Conservation (phyloP, 2,329 filamentous ascomycete genomes). For the Mycosphaerelloides madeirae region DNA sequence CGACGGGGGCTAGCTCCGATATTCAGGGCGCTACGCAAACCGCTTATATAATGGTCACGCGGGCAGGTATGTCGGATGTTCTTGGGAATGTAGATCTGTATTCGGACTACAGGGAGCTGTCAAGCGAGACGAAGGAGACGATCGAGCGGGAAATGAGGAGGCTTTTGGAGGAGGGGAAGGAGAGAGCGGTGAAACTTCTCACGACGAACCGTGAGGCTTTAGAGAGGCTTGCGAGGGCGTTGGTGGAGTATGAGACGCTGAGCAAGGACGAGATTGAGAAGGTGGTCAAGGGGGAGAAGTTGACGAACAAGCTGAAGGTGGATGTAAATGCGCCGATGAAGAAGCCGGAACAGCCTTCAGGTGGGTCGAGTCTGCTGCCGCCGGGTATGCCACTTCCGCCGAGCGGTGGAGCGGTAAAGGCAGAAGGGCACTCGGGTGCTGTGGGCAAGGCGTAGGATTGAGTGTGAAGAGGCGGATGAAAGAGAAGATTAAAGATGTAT, state of each 20-base stretch:
- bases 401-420: too few relatives aligned
- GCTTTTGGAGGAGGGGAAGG: slow-evolving; percentile 74
- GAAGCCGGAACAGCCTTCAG: slow-evolving; percentile 51
- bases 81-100: slow-evolving; percentile 87
- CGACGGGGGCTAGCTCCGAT: slow-evolving; percentile 80
- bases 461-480: too few relatives aligned
- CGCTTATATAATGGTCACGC: slow-evolving; percentile 83
- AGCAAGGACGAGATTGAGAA: slow-evolving; percentile 84
- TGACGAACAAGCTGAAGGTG: slow-evolving; percentile 62
- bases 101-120: slow-evolving; percentile 74
- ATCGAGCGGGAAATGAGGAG: slow-evolving; percentile 87
- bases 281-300: slow-evolving; percentile 79
- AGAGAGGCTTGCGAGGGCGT: slow-evolving; percentile 78
- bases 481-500: too few relatives aligned
- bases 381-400: background rate
- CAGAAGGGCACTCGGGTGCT: too few relatives aligned
- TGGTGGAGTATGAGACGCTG: slow-evolving; percentile 92
- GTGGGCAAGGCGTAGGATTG: too few relatives aligned
- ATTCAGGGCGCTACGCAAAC: slow-evolving; percentile 74
- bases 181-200: slow-evolving; percentile 67
- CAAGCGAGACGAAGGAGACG: slow-evolving; percentile 75
- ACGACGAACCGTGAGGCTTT: slow-evolving; percentile 74
- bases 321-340: slow-evolving; percentile 60
- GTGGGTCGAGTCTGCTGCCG: background rate
- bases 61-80: slow-evolving; percentile 80